Percentiles rank a stretch among this genome's conserved stretches.
phyloP scores from a whole-genome alignment of 108 stramenopile species.

The Skeletonema potamos region DNA sequence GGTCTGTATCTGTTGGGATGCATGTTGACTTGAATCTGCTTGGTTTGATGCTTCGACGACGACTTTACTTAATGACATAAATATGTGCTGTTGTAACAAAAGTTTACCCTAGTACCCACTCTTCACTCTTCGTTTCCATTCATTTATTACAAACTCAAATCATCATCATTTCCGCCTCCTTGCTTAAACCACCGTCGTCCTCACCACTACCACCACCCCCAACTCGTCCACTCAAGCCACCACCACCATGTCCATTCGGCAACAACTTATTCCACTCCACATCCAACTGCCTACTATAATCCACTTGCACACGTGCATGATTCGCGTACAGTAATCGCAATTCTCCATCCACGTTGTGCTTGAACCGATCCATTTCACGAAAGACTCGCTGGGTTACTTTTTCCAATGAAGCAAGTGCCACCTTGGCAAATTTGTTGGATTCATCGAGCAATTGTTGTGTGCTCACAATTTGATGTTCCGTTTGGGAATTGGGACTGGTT shows the following conservation, averaged over 20 bases:
- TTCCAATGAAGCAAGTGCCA: slow-evolving; percentile 63
- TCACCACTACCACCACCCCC: neutral
- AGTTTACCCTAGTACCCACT: too few relatives aligned
- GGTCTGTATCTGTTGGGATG: too few relatives aligned
- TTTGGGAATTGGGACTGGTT: slow-evolving; percentile 25
- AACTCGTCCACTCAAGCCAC: slow-evolving; percentile 6
- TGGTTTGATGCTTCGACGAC: too few relatives aligned
- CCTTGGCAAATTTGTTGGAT: slow-evolving; percentile 41
- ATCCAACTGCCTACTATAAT: slow-evolving; percentile 74
- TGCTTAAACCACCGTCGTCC: neutral
- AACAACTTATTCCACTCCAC: slow-evolving; percentile 74
- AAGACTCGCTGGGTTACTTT: slow-evolving; percentile 69
- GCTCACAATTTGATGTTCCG: slow-evolving; percentile 28
- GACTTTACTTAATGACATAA: too few relatives aligned
- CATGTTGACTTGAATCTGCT: too few relatives aligned
- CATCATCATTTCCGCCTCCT: slow-evolving; percentile 20
- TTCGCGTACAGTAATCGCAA: slow-evolving; percentile 58
- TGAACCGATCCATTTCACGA: slow-evolving; percentile 77
- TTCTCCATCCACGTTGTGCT: slow-evolving; percentile 55
- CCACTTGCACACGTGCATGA: slow-evolving; percentile 80
- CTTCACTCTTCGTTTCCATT: neutral
- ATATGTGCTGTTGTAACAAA: too few relatives aligned
- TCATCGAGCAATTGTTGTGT: slow-evolving; percentile 39
- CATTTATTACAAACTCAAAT: neutral
- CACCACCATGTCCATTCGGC: slow-evolving; percentile 42